These are phyloP conservation scores for Stromatinia cepivora DNA, from an alignment of 2,329 filamentous ascomycete genomes.

Conservation along the genomic window DNA sequence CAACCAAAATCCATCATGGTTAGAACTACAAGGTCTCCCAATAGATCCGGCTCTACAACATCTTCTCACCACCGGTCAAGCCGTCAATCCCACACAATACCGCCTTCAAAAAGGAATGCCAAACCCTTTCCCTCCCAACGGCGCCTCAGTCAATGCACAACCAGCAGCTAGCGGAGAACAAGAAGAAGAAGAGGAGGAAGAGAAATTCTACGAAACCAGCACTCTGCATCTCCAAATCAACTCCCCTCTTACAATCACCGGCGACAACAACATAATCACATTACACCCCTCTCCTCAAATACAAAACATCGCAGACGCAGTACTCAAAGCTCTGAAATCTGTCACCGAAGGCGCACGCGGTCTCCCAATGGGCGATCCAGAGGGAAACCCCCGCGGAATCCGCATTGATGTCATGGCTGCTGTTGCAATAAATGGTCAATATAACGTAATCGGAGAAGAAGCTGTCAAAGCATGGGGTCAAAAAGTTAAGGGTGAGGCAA, in stretches of 20 bases:
- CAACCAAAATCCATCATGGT: background rate
- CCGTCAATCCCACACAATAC: background rate
- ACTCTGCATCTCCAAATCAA: constrained; percentile 47
- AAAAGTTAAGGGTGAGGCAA: background rate
- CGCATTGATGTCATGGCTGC: constrained; percentile 49
- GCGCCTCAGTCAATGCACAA: constrained; percentile 68
- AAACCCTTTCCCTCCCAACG: background rate
- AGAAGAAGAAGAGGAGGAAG: constrained; percentile 65
- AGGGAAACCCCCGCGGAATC: constrained; percentile 47
- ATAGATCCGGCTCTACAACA: background rate
- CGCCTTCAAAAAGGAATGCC: background rate
- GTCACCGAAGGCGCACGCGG: constrained; percentile 45
- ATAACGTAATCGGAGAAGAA: constrained; percentile 48
- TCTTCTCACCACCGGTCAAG: background rate
- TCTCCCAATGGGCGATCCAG: constrained; percentile 50
- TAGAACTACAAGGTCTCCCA: background rate
- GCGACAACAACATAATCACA: constrained; percentile 50
- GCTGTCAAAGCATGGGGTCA: background rate
- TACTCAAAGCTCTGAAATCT: constrained; percentile 49
- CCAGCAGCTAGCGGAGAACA: constrained; percentile 89
- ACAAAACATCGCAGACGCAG: constrained; percentile 46
- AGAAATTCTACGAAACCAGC: constrained; percentile 43
- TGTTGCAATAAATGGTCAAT: constrained; percentile 47
- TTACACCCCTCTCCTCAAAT: constrained; percentile 46
- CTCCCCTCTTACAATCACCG: constrained; percentile 49